Evolutionary conservation across 352 stramenopile species (phyloP).

Genomic region (Blastocystis sp.): DNA sequence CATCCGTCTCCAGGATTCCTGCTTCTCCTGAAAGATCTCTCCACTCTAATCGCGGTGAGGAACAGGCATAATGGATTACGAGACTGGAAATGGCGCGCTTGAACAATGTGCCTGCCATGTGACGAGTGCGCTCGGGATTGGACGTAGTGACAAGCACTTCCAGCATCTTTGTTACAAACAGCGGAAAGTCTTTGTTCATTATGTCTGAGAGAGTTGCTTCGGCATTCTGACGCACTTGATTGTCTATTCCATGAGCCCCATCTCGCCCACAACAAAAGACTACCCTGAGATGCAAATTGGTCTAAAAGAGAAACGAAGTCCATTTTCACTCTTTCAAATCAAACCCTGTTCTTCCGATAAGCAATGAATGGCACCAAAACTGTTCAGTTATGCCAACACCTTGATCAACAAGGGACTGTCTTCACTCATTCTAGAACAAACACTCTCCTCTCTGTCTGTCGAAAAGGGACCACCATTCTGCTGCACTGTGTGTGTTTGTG

Average conservation of each 20-base stretch:
- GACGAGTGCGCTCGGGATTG: neutral
- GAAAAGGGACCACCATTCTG: no score
- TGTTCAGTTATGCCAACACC: neutral
- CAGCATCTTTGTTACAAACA: constrained; percentile 40
- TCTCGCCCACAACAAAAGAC: neutral
- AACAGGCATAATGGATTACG: neutral
- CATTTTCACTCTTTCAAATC: constrained; percentile 27
- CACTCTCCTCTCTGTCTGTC: no score
- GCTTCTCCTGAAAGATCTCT: constrained; percentile 31
- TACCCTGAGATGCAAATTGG: constrained; percentile 35
- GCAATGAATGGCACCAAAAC: neutral
- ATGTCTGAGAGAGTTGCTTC: constrained; percentile 10
- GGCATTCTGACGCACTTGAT: constrained; percentile 40
- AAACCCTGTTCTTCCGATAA: neutral
- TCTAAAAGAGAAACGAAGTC: constrained; percentile 44
- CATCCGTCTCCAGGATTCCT: constrained; percentile 19
- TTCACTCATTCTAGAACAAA: no score
- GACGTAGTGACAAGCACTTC: constrained; percentile 42
- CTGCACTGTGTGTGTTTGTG: no score
- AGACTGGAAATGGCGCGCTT: constrained; percentile 57
- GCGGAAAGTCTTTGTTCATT: constrained; percentile 26
- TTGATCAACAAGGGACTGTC: neutral
- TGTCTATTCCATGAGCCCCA: constrained; percentile 30
- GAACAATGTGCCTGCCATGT: constrained; percentile 51
- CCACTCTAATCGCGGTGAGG: neutral